Percentiles rank a stretch among this genome's conserved stretches.
These are phyloP conservation scores for Sophora flavescens DNA, from an alignment of 306 rosid genomes.

Conservation along the genomic window DNA sequence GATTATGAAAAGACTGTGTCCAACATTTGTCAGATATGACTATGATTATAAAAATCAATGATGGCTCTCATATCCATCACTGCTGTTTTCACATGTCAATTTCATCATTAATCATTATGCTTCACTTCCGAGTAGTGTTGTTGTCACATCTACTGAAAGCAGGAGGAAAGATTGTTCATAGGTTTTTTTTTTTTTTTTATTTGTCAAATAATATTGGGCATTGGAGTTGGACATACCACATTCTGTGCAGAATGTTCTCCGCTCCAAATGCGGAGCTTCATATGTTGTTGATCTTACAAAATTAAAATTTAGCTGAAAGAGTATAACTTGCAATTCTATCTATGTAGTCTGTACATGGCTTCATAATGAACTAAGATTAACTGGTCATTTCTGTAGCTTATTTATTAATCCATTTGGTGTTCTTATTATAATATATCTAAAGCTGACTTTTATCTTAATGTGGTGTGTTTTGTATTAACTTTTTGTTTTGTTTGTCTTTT, in stretches of 20 bases:
- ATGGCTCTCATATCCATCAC: background rate
- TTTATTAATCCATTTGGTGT: conserved; percentile 6
- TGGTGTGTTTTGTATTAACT: conserved; percentile 23
- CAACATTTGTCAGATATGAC: background rate
- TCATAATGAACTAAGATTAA: background rate
- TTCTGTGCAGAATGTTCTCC: background rate
- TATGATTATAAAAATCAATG: conserved; percentile 15
- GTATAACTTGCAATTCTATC: background rate
- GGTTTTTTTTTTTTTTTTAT: background rate
- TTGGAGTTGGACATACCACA: background rate
- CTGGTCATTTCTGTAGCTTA: background rate
- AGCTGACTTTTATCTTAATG: conserved; percentile 6
- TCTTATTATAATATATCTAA: background rate
- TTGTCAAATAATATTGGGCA: background rate
- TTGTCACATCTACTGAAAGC: background rate
- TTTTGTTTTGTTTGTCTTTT: conserved; percentile 26
- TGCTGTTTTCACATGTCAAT: background rate
- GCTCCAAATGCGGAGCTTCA: background rate
- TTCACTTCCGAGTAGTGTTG: background rate
- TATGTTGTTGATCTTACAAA: background rate
- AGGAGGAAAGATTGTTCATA: background rate
- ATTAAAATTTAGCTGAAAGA: background rate
- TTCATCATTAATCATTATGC: background rate
- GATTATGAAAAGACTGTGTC: background rate
- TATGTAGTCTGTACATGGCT: background rate